Conservation (phyloP, 257 asterid genomes). For the Nicotiana benthamiana region DNA sequence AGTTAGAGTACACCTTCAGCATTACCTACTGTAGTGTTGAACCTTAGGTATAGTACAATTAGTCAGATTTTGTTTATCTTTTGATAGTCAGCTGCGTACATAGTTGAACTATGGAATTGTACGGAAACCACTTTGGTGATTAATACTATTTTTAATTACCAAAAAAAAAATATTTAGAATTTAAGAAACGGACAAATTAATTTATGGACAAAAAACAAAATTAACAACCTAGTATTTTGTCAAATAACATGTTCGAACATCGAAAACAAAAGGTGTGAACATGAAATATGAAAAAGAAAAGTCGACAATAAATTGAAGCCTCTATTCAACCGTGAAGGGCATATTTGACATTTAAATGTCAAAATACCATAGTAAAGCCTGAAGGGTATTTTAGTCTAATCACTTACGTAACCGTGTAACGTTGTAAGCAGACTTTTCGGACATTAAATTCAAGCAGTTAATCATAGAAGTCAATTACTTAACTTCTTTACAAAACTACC, state of each 20-base stretch:
- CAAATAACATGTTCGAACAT: not conserved
- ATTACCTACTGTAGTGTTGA: too few relatives aligned
- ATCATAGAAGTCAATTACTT: not conserved
- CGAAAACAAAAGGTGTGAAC: not conserved
- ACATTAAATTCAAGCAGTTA: constrained; percentile 8
- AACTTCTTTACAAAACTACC: not conserved
- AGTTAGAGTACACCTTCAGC: too few relatives aligned
- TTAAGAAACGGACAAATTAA: not conserved
- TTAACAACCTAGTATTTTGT: not conserved
- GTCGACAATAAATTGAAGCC: not conserved
- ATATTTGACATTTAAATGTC: constrained; percentile 29
- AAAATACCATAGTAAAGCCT: not conserved
- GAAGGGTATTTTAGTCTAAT: not conserved
- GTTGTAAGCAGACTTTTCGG: constrained; percentile 34
- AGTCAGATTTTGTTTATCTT: too few relatives aligned
- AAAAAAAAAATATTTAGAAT: too few relatives aligned
- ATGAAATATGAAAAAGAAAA: not conserved
- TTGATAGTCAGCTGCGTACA: too few relatives aligned
- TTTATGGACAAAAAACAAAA: constrained; percentile 1
- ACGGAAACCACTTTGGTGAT: too few relatives aligned
- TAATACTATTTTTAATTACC: too few relatives aligned
- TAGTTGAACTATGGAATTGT: too few relatives aligned
- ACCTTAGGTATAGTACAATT: too few relatives aligned
- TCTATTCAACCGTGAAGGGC: constrained; percentile 4
- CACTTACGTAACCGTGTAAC: constrained; percentile 22